Evolutionary conservation across 768 basidiomycete genomes (phyloP).

Genomic region (Cystobasidiopsis lactophilus): DNA sequence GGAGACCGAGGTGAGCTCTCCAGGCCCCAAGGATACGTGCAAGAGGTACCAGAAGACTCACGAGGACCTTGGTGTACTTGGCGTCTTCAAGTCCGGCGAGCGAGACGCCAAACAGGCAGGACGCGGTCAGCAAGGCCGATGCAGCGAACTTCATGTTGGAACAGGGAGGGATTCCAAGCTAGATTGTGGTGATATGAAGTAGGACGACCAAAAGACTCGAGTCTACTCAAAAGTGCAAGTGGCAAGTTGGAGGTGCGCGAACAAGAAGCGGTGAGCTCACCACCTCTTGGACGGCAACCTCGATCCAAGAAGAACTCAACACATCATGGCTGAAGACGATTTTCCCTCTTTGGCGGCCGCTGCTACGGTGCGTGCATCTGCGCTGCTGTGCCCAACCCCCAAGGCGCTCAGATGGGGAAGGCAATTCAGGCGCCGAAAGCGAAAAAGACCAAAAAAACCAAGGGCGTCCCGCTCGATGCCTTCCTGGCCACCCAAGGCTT

Average conservation of each 20-base stretch:
- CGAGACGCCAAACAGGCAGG: not conserved
- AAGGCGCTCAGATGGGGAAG: too few relatives aligned
- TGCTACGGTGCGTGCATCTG: not conserved
- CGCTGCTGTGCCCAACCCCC: too few relatives aligned
- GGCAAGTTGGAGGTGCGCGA: too few relatives aligned
- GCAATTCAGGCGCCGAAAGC: conserved; percentile 6
- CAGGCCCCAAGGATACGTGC: too few relatives aligned
- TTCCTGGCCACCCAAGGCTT: conserved; percentile 52
- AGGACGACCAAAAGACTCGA: too few relatives aligned
- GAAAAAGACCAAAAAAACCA: conserved; percentile 62
- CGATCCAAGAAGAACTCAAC: not conserved
- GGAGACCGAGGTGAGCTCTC: too few relatives aligned
- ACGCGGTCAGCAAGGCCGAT: not conserved
- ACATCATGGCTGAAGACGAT: not conserved
- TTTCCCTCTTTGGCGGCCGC: not conserved
- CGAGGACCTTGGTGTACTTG: conserved; percentile 27
- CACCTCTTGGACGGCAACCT: too few relatives aligned
- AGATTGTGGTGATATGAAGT: too few relatives aligned
- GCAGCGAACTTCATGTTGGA: not conserved
- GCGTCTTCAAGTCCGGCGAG: conserved; percentile 19
- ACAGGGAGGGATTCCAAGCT: not conserved
- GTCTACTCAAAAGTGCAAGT: too few relatives aligned
- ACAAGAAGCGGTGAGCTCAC: too few relatives aligned
- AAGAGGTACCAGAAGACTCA: too few relatives aligned
- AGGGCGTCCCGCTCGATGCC: conserved; percentile 51